phyloP scores from a whole-genome alignment of 345 rosid genomes.

The Sisymbrium altissimum region DNA sequence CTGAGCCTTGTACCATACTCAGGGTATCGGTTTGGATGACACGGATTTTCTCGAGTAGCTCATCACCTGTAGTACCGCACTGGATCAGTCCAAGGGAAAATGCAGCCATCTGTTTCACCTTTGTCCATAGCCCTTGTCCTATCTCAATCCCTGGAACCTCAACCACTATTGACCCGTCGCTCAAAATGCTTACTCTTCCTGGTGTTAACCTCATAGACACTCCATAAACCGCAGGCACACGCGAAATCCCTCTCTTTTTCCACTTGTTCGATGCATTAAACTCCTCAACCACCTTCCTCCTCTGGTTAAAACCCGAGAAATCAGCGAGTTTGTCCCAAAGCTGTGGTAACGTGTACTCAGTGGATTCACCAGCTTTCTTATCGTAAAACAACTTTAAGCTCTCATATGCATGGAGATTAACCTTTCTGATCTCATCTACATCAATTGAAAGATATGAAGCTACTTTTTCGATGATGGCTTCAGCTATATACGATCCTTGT shows the following conservation, averaged over 20 bases:
- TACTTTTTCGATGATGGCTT: conserved; percentile 76
- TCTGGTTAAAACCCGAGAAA: conserved; percentile 43
- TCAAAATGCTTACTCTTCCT: conserved; percentile 74
- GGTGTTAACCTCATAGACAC: conserved; percentile 51
- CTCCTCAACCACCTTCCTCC: conserved; percentile 49
- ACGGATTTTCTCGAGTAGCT: conserved; percentile 60
- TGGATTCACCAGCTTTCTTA: conserved; percentile 47
- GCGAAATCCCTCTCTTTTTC: conserved; percentile 80
- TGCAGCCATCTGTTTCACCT: conserved; percentile 87
- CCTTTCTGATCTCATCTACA: conserved; percentile 58
- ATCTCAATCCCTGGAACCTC: conserved; percentile 94
- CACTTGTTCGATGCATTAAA: conserved; percentile 59
- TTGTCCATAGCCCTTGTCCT: conserved; percentile 97
- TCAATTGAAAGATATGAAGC: conserved; percentile 79
- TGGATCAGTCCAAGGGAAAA: conserved; percentile 62
- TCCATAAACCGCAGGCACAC: conserved; percentile 57
- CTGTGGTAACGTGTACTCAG: conserved; percentile 69
- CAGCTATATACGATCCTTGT: conserved; percentile 78
- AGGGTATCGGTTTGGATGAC: conserved; percentile 69
- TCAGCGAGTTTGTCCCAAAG: conserved; percentile 71
- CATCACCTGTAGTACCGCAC: conserved; percentile 44
- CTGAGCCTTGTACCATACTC: conserved; percentile 79
- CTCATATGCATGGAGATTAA: conserved; percentile 65
- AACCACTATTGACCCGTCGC: conserved; percentile 79
- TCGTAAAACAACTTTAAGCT: conserved; percentile 55